These are phyloP conservation scores for Tulasnella sp. DNA, from an alignment of 768 basidiomycete genomes.

Conservation along the genomic window DNA sequence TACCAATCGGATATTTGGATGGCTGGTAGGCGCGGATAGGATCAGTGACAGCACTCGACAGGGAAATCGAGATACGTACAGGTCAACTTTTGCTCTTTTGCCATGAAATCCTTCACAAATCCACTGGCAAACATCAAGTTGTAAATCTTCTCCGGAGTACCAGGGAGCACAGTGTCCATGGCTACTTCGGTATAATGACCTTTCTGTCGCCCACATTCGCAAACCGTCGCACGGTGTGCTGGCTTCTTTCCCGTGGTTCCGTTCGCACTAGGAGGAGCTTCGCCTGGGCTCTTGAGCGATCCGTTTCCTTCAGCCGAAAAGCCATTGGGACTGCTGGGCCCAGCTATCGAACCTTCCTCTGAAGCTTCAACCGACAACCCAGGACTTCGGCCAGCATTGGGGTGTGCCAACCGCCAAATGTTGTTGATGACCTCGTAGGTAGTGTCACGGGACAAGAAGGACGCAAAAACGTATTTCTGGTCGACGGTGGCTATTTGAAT, in stretches of 20 bases:
- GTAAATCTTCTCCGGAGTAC: constrained; percentile 89
- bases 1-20: constrained; percentile 94
- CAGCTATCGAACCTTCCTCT: neutral
- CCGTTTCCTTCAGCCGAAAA: neutral
- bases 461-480: constrained; percentile 86
- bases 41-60: neutral
- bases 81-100: constrained; percentile 70
- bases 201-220: constrained; percentile 58
- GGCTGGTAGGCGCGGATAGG: constrained; percentile 38
- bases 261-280: neutral
- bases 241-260: constrained; percentile 33
- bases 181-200: constrained; percentile 61
- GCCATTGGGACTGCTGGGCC: neutral
- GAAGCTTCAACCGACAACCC: neutral
- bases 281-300: neutral
- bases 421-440: constrained; percentile 93
- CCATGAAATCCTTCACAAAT: constrained; percentile 91
- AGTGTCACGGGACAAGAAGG: constrained; percentile 91
- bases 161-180: constrained; percentile 69
- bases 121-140: constrained; percentile 93
- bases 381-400: constrained; percentile 30
- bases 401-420: constrained; percentile 85
- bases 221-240: constrained; percentile 38
- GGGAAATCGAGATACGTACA: constrained; percentile 39
- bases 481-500: constrained; percentile 74